These are phyloP conservation scores for Ambrosia artemisiifolia DNA, from an alignment of 129 eudicot species.

Conservation along the genomic window DNA sequence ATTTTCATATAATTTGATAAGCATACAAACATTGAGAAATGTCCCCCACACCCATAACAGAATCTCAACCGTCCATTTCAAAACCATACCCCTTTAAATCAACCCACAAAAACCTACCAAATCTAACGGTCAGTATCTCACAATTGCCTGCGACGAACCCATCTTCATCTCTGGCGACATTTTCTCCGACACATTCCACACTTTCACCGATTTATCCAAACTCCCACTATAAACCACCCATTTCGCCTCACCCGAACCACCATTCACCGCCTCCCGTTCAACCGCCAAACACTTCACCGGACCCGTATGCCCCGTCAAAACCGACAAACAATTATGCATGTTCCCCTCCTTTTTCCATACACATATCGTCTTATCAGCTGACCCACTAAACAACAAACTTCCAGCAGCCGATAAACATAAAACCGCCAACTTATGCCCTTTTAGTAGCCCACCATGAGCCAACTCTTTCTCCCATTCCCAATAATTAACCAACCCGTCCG, in stretches of 20 bases:
- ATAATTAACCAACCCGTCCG: conserved; percentile 80
- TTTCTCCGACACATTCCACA: conserved; percentile 79
- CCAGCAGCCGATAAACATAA: conserved; percentile 69
- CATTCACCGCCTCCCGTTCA: conserved; percentile 42
- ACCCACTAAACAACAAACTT: conserved; percentile 72
- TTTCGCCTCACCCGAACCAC: conserved; percentile 29
- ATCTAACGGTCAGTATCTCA: background rate
- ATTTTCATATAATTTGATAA: too few relatives aligned
- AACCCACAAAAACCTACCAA: background rate
- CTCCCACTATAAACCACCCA: conserved; percentile 92
- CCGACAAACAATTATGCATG: conserved; percentile 59
- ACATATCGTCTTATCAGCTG: conserved; percentile 86
- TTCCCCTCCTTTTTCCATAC: conserved; percentile 82
- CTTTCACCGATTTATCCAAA: conserved; percentile 87
- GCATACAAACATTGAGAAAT: background rate
- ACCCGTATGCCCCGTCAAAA: conserved; percentile 73
- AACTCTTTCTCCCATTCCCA: conserved; percentile 74
- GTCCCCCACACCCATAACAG: background rate
- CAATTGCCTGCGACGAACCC: background rate
- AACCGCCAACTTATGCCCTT: conserved; percentile 87
- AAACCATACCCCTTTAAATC: background rate
- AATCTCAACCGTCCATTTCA: background rate
- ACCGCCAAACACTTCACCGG: conserved; percentile 88
- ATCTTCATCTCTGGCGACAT: conserved; percentile 20
- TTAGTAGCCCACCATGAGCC: conserved; percentile 69